A percentile compares a stretch with the other conserved stretches of the same genome.
These are phyloP conservation scores for Abrus precatorius DNA, from an alignment of 306 rosid genomes.

Conservation along the genomic window DNA sequence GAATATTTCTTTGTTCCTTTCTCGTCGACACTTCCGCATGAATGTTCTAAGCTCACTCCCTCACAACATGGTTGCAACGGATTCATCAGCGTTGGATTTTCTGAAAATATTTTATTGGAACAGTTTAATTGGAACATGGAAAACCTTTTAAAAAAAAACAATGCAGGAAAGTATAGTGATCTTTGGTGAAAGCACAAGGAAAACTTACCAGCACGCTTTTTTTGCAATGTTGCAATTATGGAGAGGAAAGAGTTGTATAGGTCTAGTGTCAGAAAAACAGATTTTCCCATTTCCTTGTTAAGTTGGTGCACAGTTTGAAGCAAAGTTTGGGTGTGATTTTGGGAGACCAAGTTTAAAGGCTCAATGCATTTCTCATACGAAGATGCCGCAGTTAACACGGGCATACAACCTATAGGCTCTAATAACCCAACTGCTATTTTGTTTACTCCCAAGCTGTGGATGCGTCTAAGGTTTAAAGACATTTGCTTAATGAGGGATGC, in stretches of 20 bases:
- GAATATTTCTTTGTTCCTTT: slow-evolving; percentile 39
- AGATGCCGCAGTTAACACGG: neutral
- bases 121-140: too few relatives aligned
- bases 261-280: slow-evolving; percentile 50
- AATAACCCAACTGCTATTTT: slow-evolving; percentile 56
- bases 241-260: slow-evolving; percentile 48
- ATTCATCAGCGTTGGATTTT: slow-evolving; percentile 40
- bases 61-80: slow-evolving; percentile 49
- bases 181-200: neutral
- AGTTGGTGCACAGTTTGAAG: slow-evolving; percentile 42
- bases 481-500: slow-evolving; percentile 50
- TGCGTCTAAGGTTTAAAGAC: slow-evolving; percentile 43
- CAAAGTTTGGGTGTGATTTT: slow-evolving; percentile 52
- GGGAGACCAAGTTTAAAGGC: slow-evolving; percentile 36
- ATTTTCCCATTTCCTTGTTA: slow-evolving; percentile 29
- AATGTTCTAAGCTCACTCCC: neutral
- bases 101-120: neutral
- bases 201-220: slow-evolving; percentile 29
- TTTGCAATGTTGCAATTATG: slow-evolving; percentile 34
- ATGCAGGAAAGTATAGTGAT: neutral
- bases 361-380: slow-evolving; percentile 15
- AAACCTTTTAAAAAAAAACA: neutral
- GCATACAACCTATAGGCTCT: slow-evolving; percentile 60
- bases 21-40: slow-evolving; percentile 37
- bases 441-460: slow-evolving; percentile 47